A percentile compares a stretch with the other conserved stretches of the same genome.
Evolutionary conservation across 1,284 basidiomycete genomes (phyloP).

Genomic region (Ustilago vetiveriae): DNA sequence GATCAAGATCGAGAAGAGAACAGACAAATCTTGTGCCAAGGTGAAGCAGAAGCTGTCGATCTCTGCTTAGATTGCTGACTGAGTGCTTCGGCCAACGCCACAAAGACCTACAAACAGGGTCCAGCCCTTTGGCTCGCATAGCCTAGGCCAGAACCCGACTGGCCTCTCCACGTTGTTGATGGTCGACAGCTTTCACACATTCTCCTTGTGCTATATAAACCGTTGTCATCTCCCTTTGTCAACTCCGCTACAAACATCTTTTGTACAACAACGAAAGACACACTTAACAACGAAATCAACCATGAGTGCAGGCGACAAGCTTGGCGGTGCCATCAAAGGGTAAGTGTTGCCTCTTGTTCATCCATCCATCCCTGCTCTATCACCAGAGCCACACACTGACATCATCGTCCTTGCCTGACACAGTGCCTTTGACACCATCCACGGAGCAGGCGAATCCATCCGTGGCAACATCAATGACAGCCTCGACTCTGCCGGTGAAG

Average conservation of each 20-base stretch:
- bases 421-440: constrained; percentile 42
- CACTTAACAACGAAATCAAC: too few relatives aligned
- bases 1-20: too few relatives aligned
- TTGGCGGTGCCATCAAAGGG: constrained; percentile 56
- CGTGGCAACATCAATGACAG: constrained; percentile 54
- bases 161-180: too few relatives aligned
- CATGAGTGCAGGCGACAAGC: constrained; percentile 32
- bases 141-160: too few relatives aligned
- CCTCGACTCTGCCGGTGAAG: constrained; percentile 51
- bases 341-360: constrained; percentile 22
- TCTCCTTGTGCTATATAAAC: too few relatives aligned
- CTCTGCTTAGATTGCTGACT: background rate
- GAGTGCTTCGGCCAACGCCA: too few relatives aligned
- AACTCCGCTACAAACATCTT: too few relatives aligned
- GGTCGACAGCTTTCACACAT: too few relatives aligned
- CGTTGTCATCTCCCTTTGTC: too few relatives aligned
- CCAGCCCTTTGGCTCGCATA: too few relatives aligned
- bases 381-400: background rate
- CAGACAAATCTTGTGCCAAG: too few relatives aligned
- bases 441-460: constrained; percentile 55
- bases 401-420: background rate
- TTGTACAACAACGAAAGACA: too few relatives aligned
- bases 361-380: background rate
- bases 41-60: background rate
- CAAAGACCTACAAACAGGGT: constrained; percentile 1